phyloP scores from a whole-genome alignment of 345 rosid species.

The Moricandia moricandioides region DNA sequence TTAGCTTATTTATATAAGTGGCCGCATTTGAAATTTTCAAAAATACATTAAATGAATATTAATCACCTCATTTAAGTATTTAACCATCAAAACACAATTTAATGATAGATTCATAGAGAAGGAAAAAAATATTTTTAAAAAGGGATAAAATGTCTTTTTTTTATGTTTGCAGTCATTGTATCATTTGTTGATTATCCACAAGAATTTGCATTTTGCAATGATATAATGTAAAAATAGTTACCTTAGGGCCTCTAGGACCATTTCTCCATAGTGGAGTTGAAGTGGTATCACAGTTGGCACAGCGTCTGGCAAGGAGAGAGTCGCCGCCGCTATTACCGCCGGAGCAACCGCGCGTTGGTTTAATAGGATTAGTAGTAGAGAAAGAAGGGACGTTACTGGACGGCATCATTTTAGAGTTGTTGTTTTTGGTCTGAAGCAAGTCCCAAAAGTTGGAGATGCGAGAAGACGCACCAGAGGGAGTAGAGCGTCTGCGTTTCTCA shows the following conservation, averaged over 20 bases:
- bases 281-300: constrained; percentile 90
- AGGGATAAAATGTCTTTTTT: background rate
- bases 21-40: background rate
- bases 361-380: constrained; percentile 7
- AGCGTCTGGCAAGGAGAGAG: constrained; percentile 74
- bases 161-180: background rate
- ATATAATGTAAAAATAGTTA: background rate
- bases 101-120: background rate
- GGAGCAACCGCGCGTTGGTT: constrained; percentile 23
- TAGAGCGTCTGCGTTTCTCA: constrained; percentile 42
- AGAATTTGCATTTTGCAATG: background rate
- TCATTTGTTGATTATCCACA: background rate
- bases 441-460: constrained; percentile 67
- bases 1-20: background rate
- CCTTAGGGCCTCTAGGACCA: constrained; percentile 80
- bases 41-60: background rate
- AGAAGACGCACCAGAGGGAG: constrained; percentile 37
- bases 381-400: constrained; percentile 27
- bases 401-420: constrained; percentile 38
- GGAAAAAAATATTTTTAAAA: background rate
- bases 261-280: constrained; percentile 93
- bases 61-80: background rate
- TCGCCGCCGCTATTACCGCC: constrained; percentile 35
- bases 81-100: background rate
- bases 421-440: constrained; percentile 44